phyloP scores from a whole-genome alignment of 345 rosid species.

The Sisymbrium altissimum region DNA sequence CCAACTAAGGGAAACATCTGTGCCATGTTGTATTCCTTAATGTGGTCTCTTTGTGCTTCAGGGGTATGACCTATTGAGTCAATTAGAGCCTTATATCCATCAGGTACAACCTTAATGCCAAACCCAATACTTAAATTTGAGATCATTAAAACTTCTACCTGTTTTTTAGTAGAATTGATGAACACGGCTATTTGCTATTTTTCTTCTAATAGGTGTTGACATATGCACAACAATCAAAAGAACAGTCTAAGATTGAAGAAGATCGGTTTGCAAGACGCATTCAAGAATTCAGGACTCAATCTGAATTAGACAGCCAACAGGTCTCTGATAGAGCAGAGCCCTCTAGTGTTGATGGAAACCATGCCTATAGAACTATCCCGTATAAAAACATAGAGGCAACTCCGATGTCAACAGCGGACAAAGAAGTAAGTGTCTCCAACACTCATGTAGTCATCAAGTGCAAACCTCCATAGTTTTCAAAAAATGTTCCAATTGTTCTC shows the following conservation, averaged over 20 bases:
- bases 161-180: background rate
- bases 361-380: slow-evolving; percentile 42
- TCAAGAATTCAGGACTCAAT: slow-evolving; percentile 84
- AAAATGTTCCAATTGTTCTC: background rate
- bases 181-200: background rate
- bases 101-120: slow-evolving; percentile 47
- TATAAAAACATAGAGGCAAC: slow-evolving; percentile 50
- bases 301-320: slow-evolving; percentile 57
- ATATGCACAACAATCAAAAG: slow-evolving; percentile 83
- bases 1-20: background rate
- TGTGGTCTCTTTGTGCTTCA: slow-evolving; percentile 39
- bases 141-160: background rate
- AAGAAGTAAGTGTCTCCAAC: slow-evolving; percentile 53
- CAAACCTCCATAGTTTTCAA: background rate
- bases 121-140: background rate
- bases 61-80: slow-evolving; percentile 74
- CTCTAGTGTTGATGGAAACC: slow-evolving; percentile 41
- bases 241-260: slow-evolving; percentile 67
- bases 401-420: slow-evolving; percentile 47
- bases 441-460: background rate
- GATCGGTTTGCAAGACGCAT: slow-evolving; percentile 81
- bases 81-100: slow-evolving; percentile 78
- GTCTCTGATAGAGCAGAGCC: slow-evolving; percentile 47
- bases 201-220: slow-evolving; percentile 56
- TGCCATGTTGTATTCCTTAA: slow-evolving; percentile 9